Evolutionary conservation across 768 basidiomycete species (phyloP).

Genomic region (Panellus pusillus): DNA sequence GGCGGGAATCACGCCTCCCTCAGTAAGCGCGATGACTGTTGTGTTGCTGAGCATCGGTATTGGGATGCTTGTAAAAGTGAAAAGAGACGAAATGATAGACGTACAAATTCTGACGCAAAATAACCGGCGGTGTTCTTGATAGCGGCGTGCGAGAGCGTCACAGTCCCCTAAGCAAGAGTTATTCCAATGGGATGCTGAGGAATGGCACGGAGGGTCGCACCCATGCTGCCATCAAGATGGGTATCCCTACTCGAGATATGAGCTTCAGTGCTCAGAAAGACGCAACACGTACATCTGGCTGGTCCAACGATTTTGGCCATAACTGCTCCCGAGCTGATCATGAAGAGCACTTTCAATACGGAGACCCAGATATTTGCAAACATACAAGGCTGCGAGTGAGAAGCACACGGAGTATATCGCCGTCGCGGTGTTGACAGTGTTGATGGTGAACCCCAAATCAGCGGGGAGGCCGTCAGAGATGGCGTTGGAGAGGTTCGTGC

Average conservation of each 20-base stretch:
- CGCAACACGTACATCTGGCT: constrained; percentile 30
- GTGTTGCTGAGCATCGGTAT: constrained; percentile 23
- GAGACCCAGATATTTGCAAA: not conserved
- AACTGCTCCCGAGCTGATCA: constrained; percentile 36
- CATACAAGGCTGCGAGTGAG: constrained; percentile 32
- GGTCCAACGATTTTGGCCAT: constrained; percentile 41
- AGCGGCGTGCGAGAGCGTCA: not conserved
- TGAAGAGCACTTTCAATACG: not conserved
- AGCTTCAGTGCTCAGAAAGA: not conserved
- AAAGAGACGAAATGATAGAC: too few species aligned
- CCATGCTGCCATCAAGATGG: not conserved
- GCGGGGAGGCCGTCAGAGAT: constrained; percentile 39
- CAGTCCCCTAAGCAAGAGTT: not conserved
- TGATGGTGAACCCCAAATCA: constrained; percentile 40
- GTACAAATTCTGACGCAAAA: not conserved
- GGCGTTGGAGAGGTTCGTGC: constrained; percentile 43
- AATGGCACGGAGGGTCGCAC: not conserved
- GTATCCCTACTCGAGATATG: not conserved
- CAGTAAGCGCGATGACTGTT: constrained; percentile 40
- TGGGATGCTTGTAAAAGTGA: constrained; percentile 33
- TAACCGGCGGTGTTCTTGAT: not conserved
- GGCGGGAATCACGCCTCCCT: constrained; percentile 42
- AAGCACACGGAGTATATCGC: constrained; percentile 38
- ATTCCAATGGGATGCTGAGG: not conserved
- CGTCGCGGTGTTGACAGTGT: constrained; percentile 39